A percentile compares a stretch with the other conserved stretches of the same genome.
Evolutionary conservation across 768 basidiomycete species (phyloP).

Genomic region (Termitomyces sp.): DNA sequence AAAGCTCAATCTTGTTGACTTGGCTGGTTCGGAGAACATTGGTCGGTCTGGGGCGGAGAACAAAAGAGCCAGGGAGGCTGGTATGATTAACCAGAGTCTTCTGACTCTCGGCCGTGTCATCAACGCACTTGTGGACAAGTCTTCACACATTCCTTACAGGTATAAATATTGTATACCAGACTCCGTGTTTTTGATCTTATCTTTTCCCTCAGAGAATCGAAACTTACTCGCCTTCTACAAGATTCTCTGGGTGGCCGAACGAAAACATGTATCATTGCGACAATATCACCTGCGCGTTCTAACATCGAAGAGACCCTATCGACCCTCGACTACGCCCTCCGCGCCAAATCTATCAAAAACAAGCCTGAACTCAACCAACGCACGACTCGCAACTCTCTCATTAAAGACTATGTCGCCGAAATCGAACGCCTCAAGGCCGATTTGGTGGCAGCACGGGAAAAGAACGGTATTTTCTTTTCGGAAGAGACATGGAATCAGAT

Average conservation of each 20-base stretch:
- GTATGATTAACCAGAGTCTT: conserved; percentile 97
- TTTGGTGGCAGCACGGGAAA: conserved; percentile 85
- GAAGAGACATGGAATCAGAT: conserved; percentile 89
- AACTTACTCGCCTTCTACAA: conserved; percentile 94
- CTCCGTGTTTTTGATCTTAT: not conserved
- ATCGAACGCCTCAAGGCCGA: conserved; percentile 92
- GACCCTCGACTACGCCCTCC: conserved; percentile 93
- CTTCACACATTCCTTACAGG: conserved; percentile 93
- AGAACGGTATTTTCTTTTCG: conserved; percentile 93
- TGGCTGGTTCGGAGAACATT: conserved; percentile 97
- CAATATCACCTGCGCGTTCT: conserved; percentile 87
- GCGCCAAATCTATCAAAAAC: conserved; percentile 93
- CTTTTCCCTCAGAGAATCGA: conserved; percentile 67
- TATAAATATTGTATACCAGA: conserved; percentile 22
- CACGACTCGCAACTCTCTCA: conserved; percentile 84
- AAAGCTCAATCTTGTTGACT: conserved; percentile 94
- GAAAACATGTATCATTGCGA: conserved; percentile 97
- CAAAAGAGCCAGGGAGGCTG: conserved; percentile 91
- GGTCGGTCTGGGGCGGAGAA: conserved; percentile 94
- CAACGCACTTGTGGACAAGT: conserved; percentile 89
- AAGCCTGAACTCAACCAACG: conserved; percentile 94
- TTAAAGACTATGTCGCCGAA: conserved; percentile 91
- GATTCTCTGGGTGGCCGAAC: conserved; percentile 98
- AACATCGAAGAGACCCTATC: conserved; percentile 98
- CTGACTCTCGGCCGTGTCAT: conserved; percentile 97